These are phyloP conservation scores for Hemisphaericaspora xylofermentans DNA, from an alignment of 1,139 yeast species.

Conservation along the genomic window DNA sequence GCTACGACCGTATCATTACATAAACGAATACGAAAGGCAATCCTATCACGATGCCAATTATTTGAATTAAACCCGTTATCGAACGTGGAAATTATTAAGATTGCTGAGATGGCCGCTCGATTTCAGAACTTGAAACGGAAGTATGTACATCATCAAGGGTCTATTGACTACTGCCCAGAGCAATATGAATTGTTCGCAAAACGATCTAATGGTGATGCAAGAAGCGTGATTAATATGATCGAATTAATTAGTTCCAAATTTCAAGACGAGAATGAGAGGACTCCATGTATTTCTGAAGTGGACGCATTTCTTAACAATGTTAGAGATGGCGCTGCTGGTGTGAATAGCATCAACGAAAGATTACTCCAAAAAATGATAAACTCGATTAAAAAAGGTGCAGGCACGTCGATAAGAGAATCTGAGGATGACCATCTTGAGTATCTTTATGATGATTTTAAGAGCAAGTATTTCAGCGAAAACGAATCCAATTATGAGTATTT, in stretches of 20 bases:
- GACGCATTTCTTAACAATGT: constrained; percentile 2
- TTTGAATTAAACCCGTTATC: constrained; percentile 27
- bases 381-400: constrained; percentile 1
- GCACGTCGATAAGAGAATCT: not conserved
- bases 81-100: constrained; percentile 19
- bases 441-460: constrained; percentile 13
- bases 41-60: constrained; percentile 42
- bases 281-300: not conserved
- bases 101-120: constrained; percentile 26
- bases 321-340: not conserved
- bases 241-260: constrained; percentile 27
- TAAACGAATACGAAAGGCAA: constrained; percentile 35
- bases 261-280: constrained; percentile 1
- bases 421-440: constrained; percentile 5
- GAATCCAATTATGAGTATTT: constrained; percentile 13
- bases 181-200: constrained; percentile 19
- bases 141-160: constrained; percentile 9
- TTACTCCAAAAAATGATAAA: constrained; percentile 2
- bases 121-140: constrained; percentile 30
- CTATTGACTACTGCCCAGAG: constrained; percentile 15
- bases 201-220: constrained; percentile 31
- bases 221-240: constrained; percentile 32
- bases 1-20: constrained; percentile 42
- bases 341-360: not conserved
- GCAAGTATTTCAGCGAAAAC: constrained; percentile 5